These are phyloP conservation scores for Pholiota adiposa DNA, from an alignment of 1,284 basidiomycete genomes.

Conservation along the genomic window DNA sequence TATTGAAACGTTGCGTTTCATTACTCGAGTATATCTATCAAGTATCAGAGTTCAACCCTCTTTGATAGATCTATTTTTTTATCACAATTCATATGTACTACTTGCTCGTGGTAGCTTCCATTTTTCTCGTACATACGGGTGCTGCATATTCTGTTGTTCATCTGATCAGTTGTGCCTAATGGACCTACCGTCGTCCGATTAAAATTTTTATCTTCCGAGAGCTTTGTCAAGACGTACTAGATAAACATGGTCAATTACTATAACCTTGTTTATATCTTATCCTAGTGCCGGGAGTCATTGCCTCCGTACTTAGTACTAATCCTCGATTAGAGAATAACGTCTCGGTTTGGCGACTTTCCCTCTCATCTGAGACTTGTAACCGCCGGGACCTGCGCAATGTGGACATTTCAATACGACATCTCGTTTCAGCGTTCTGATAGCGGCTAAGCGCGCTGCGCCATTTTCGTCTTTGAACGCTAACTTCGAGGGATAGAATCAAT, in stretches of 20 bases:
- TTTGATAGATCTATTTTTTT: background rate
- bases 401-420: too few species aligned
- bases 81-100: background rate
- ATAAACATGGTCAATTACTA: too few species aligned
- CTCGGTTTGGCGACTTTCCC: too few species aligned
- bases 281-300: too few species aligned
- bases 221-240: too few species aligned
- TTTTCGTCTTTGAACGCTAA: background rate
- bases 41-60: background rate
- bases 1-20: background rate
- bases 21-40: background rate
- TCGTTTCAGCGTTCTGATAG: background rate
- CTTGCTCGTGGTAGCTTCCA: background rate
- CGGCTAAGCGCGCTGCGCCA: background rate
- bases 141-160: background rate
- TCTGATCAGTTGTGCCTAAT: background rate
- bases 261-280: too few species aligned
- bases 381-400: too few species aligned
- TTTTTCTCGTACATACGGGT: background rate
- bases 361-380: too few species aligned
- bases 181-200: background rate
- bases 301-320: too few species aligned
- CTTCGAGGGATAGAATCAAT: background rate
- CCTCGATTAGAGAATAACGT: too few species aligned
- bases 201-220: too few species aligned